Evolutionary conservation across 108 stramenopile species (phyloP).

Genomic region (Nitzschia sp.): DNA sequence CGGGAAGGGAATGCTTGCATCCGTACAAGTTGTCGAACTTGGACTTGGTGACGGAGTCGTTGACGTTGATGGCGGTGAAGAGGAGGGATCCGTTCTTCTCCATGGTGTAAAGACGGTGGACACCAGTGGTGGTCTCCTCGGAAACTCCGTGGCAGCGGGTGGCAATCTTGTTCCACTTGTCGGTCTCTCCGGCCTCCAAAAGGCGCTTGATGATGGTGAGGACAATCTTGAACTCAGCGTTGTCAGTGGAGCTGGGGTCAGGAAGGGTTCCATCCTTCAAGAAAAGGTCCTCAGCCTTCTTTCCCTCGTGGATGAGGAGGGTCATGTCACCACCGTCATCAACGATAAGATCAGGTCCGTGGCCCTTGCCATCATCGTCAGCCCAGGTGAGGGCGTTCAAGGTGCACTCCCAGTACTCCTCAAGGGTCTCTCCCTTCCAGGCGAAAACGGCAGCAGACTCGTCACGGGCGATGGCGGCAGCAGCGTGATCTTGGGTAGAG

Average conservation of each 20-base stretch:
- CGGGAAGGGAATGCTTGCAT: conserved; percentile 99
- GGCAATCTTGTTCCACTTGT: conserved; percentile 98
- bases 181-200: conserved; percentile 90
- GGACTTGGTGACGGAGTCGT: conserved; percentile 99
- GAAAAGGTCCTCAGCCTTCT: conserved; percentile 98
- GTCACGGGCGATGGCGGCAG: conserved; percentile 98
- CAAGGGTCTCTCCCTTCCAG: conserved; percentile 99
- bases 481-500: conserved; percentile 99
- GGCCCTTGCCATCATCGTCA: conserved; percentile 97
- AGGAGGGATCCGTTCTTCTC: conserved; percentile 95
- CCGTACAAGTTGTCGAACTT: conserved; percentile 99
- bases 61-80: conserved; percentile 99
- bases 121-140: conserved; percentile 99
- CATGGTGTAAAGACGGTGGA: conserved; percentile 99
- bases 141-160: conserved; percentile 94
- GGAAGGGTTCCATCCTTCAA: conserved; percentile 96
- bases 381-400: conserved; percentile 96
- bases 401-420: conserved; percentile 99
- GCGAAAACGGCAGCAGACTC: conserved; percentile 98
- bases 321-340: conserved; percentile 99
- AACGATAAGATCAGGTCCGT: conserved; percentile 97
- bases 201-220: conserved; percentile 96
- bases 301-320: conserved; percentile 99
- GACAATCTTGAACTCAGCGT: conserved; percentile 99
- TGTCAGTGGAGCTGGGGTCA: conserved; percentile 95